Conservation (phyloP, 176 grass and related monocot genomes). For the Bothriochloa decipiens region DNA sequence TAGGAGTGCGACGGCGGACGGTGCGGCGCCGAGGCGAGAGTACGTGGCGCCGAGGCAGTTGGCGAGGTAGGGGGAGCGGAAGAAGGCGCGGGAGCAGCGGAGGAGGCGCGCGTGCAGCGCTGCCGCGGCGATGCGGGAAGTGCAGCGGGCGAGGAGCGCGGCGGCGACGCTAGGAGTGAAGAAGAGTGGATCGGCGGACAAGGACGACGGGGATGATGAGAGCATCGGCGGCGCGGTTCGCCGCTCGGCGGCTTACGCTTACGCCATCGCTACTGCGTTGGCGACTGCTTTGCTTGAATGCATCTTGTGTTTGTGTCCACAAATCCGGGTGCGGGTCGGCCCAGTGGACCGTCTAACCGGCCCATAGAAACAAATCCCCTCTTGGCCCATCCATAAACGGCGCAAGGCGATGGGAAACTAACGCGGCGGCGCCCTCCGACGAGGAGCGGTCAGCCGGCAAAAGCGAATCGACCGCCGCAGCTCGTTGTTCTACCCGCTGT, state of each 20-base stretch:
- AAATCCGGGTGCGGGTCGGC: neutral
- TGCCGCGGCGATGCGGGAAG: constrained; percentile 41
- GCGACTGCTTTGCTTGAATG: neutral
- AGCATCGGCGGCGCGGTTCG: constrained; percentile 30
- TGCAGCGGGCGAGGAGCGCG: constrained; percentile 49
- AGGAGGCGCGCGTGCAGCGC: constrained; percentile 65
- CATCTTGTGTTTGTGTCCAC: neutral
- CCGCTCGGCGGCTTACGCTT: neutral
- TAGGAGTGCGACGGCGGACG: constrained; percentile 49
- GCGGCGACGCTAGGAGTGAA: constrained; percentile 24
- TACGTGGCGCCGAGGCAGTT: constrained; percentile 72
- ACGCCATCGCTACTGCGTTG: neutral
- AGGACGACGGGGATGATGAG: neutral
- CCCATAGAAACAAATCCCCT: neutral
- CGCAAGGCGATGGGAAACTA: neutral
- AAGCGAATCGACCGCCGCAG: neutral
- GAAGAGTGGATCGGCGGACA: neutral
- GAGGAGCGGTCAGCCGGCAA: neutral
- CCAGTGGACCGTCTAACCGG: neutral
- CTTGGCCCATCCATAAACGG: neutral
- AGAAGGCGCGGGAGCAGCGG: constrained; percentile 52
- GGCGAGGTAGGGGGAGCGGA: constrained; percentile 50
- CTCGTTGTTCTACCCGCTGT: neutral
- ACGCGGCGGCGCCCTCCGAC: neutral
- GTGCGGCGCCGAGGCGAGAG: constrained; percentile 46